Evolutionary conservation across 148 eudicot species (phyloP), one percentile per base, ranked within the genome.

Genomic region (Oxyria digyna): DNA sequence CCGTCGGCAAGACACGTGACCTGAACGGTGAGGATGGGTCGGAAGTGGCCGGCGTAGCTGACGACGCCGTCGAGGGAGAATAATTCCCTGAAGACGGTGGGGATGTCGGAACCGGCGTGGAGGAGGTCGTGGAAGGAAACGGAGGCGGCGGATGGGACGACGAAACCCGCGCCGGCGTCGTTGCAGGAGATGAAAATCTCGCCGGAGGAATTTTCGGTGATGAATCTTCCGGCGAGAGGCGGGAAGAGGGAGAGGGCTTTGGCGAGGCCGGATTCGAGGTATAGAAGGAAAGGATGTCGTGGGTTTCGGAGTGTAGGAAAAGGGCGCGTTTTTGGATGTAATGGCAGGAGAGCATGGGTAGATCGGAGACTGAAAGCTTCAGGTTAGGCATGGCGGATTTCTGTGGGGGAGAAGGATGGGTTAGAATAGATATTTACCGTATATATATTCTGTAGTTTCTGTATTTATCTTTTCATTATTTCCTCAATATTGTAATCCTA

Each of bases 11-110:
- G 77, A 78, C 76, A 86, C 4, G 84, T 85, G 2, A 85, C 81
- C 70, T 82, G 82, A 6, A 82, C 81, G 3, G 86, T 37, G 13
- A 43, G 12, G 31, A 87, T 42, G 0, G 91, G 93, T 27, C 70
- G 77, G 42, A 76, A 81, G 74, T 90, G 96, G 31, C 93, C 96
- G 21, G 82, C 80, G 42, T 85, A 87, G 26, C 93, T 87, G 9
- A 90, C 87, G 20, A 77, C 68, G 1, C 83, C 29, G 41, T 82
- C 87, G 9, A 80, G 74, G 0, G 85, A 49, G 48, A 90, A 90
- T 64, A 85, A 84, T 37, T 72, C 75, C 38, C 77, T 84, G 2
- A 90, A 73, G 1, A 40, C 54, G 0, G 75, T 80, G 13, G 93
- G 91, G 17, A 85, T 84, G 38, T 85, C 74, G 8, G 17, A 1